Conservation (phyloP, 1,139 yeast genomes). For the Yamadazyma epiphylla region DNA sequence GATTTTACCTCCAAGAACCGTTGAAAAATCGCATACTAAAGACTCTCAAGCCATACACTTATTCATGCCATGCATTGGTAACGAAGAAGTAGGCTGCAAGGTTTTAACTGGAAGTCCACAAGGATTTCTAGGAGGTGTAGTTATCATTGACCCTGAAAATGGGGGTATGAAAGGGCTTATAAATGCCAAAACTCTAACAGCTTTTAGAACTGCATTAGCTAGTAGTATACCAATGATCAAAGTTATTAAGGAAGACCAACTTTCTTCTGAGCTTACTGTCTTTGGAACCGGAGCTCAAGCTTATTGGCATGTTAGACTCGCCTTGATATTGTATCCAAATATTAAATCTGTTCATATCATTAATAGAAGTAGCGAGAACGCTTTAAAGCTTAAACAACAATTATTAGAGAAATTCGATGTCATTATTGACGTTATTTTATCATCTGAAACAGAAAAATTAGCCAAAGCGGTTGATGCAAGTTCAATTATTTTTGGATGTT, state of each 20-base stretch:
- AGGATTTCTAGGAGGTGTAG: slow-evolving; percentile 53
- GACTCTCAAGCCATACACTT: slow-evolving; percentile 43
- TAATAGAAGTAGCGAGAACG: slow-evolving; percentile 44
- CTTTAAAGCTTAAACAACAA: slow-evolving; percentile 14
- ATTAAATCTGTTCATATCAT: slow-evolving; percentile 38
- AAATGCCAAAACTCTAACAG: slow-evolving; percentile 60
- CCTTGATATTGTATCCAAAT: slow-evolving; percentile 36
- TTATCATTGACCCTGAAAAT: slow-evolving; percentile 44
- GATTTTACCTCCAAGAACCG: slow-evolving; percentile 37
- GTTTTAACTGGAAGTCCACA: slow-evolving; percentile 48
- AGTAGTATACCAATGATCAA: slow-evolving; percentile 46
- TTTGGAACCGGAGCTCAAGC: slow-evolving; percentile 72
- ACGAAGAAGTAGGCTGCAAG: slow-evolving; percentile 42
- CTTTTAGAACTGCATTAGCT: slow-evolving; percentile 66
- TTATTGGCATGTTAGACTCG: slow-evolving; percentile 56
- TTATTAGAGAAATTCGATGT: slow-evolving; percentile 21
- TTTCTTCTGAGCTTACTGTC: slow-evolving; percentile 32
- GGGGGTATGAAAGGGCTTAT: slow-evolving; percentile 53
- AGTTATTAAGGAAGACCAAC: slow-evolving; percentile 18
- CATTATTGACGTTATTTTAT: slow-evolving; percentile 5
- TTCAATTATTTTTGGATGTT: slow-evolving; percentile 53
- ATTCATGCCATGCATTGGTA: slow-evolving; percentile 63
- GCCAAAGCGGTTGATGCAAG: slow-evolving; percentile 20
- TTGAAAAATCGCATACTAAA: slow-evolving; percentile 22
- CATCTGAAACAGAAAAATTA: slow-evolving; percentile 14